These are phyloP conservation scores for Fusarium falciforme DNA, from an alignment of 2,329 filamentous ascomycete species.

Conservation along the genomic window DNA sequence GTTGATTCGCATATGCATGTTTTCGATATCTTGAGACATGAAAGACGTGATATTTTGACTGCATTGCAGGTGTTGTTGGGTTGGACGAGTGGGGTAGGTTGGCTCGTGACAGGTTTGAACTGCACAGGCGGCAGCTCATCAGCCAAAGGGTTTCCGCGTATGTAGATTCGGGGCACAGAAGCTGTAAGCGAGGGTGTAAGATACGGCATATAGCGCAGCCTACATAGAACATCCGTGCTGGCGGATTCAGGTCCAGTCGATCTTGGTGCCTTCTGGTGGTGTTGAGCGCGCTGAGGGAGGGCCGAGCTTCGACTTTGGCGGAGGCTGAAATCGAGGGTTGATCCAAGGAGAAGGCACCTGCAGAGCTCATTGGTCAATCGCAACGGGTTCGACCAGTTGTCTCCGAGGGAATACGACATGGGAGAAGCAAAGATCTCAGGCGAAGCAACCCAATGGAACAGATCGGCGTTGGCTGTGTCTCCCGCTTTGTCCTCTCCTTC, in stretches of 20 bases:
- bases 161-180: constrained; percentile 1
- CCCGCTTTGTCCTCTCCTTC: constrained; percentile 19
- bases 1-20: background rate
- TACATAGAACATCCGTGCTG: constrained; percentile 9
- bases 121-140: background rate
- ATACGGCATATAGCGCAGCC: constrained; percentile 5
- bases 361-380: constrained; percentile 19
- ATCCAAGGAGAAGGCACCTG: background rate
- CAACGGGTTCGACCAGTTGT: constrained; percentile 5
- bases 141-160: background rate
- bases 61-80: constrained; percentile 3
- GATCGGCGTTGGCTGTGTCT: constrained; percentile 15
- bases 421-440: constrained; percentile 19
- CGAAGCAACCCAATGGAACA: constrained; percentile 33
- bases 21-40: constrained; percentile 1
- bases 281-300: background rate
- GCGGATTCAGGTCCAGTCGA: constrained; percentile 7
- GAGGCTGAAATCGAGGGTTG: constrained; percentile 1
- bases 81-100: background rate
- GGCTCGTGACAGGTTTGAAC: background rate
- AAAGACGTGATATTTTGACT: constrained; percentile 10
- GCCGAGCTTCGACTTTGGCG: constrained; percentile 2
- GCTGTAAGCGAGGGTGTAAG: constrained; percentile 1
- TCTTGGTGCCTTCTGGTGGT: background rate
- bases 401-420: constrained; percentile 17